Evolutionary conservation across 441 rosid genomes (phyloP).

Genomic region (Omphalea diandra): DNA sequence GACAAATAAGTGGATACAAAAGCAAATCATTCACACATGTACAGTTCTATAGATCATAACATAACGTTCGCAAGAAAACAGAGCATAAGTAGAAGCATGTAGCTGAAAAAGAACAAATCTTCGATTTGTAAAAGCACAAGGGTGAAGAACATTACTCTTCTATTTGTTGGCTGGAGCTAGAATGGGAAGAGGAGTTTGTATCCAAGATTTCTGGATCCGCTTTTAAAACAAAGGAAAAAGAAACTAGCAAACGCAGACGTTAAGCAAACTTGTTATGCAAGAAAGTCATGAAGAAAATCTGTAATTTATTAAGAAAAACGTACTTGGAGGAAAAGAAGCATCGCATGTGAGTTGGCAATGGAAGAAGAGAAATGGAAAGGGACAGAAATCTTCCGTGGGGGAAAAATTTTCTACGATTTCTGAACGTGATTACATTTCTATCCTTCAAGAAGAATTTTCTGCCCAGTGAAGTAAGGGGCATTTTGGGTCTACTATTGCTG

Average conservation of each 20-base stretch:
- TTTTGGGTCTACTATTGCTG: background rate
- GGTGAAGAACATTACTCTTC: constrained; percentile 26
- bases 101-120: background rate
- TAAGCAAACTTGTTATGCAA: constrained; percentile 38
- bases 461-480: background rate
- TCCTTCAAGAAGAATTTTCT: background rate
- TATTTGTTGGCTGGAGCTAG: background rate
- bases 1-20: background rate
- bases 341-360: background rate
- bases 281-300: constrained; percentile 21
- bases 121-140: background rate
- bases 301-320: background rate
- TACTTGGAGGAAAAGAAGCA: constrained; percentile 25
- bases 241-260: no score
- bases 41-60: no score
- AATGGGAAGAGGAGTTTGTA: background rate
- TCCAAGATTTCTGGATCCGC: constrained; percentile 30
- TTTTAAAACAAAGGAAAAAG: constrained; percentile 9
- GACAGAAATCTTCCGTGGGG: no score
- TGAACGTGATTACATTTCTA: background rate
- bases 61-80: background rate
- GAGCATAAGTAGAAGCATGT: background rate
- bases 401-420: no score
- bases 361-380: background rate
- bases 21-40: background rate